Evolutionary conservation across 176 grass and related monocot genomes (phyloP).

Genomic region (Raddia guianensis): DNA sequence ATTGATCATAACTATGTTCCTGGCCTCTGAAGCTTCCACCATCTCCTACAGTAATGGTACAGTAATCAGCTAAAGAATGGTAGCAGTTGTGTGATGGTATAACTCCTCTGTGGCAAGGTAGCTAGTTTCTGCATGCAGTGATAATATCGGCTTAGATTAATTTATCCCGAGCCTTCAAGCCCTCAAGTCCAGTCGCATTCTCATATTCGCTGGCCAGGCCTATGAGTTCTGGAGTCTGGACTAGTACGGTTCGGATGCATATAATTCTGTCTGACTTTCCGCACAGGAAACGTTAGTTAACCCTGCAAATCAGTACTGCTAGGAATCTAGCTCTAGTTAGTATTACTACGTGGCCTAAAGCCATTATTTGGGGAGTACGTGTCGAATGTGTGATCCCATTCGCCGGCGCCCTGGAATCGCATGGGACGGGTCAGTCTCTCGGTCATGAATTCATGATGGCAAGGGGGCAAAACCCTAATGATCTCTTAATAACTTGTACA

Average conservation of each 20-base stretch:
- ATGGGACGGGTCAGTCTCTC: background rate
- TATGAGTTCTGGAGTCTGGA: background rate
- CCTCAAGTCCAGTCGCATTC: background rate
- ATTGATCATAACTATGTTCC: too few species aligned
- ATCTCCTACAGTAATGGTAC: too few species aligned
- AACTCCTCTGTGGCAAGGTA: too few species aligned
- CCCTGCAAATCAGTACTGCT: background rate
- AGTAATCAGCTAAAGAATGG: background rate
- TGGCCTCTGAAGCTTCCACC: too few species aligned
- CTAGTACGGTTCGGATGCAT: conserved; percentile 1
- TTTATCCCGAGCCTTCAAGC: background rate
- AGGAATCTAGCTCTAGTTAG: background rate
- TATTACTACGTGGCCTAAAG: background rate
- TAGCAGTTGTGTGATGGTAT: too few species aligned
- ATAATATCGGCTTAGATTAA: background rate
- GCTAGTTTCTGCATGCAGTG: background rate
- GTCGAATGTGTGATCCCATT: background rate
- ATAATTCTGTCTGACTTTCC: background rate
- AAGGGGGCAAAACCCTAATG: too few species aligned
- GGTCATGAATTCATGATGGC: background rate
- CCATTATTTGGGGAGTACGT: background rate
- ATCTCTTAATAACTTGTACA: too few species aligned
- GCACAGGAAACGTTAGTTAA: background rate
- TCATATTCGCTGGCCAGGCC: background rate
- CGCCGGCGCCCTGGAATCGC: background rate